Conservation (phyloP, 2,329 filamentous ascomycete genomes). For the Colletotrichum costaricense region DNA sequence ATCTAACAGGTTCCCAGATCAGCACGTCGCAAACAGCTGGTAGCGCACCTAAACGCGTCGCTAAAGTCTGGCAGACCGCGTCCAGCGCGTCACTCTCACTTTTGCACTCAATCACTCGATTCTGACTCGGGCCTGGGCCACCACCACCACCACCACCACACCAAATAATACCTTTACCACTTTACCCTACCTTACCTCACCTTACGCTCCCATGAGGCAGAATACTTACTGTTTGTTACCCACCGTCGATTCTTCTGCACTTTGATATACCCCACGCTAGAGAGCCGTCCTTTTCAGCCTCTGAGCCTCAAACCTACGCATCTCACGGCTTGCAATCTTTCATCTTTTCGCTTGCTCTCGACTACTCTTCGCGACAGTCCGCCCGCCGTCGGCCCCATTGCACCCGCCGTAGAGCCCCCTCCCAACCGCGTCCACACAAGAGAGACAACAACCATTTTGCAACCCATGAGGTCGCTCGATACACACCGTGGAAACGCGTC, state of each 20-base stretch:
- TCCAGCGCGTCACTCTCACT: constrained; percentile 16
- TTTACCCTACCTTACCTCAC: neutral
- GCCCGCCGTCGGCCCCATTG: neutral
- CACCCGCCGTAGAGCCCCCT: neutral
- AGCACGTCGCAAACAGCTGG: neutral
- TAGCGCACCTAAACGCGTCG: constrained; percentile 18
- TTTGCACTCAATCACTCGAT: constrained; percentile 10
- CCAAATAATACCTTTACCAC: neutral
- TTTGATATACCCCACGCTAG: neutral
- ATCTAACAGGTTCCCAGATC: neutral
- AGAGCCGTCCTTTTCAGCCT: neutral
- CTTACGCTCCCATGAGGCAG: neutral
- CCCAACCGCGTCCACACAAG: neutral
- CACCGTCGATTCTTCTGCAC: neutral
- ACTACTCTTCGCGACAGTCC: neutral
- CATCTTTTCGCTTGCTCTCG: neutral
- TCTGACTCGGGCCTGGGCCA: neutral
- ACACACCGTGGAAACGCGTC: constrained; percentile 45
- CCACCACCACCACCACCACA: constrained; percentile 1
- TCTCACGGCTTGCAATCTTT: neutral
- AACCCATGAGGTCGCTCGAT: constrained; percentile 47
- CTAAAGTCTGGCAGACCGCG: constrained; percentile 6
- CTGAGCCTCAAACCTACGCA: neutral
- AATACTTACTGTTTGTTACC: neutral
- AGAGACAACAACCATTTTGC: constrained; percentile 6